A percentile compares a stretch with the other conserved stretches of the same genome.
These are phyloP conservation scores for Epichloe coenophiala DNA, from an alignment of 2,329 filamentous ascomycete genomes.

Conservation along the genomic window DNA sequence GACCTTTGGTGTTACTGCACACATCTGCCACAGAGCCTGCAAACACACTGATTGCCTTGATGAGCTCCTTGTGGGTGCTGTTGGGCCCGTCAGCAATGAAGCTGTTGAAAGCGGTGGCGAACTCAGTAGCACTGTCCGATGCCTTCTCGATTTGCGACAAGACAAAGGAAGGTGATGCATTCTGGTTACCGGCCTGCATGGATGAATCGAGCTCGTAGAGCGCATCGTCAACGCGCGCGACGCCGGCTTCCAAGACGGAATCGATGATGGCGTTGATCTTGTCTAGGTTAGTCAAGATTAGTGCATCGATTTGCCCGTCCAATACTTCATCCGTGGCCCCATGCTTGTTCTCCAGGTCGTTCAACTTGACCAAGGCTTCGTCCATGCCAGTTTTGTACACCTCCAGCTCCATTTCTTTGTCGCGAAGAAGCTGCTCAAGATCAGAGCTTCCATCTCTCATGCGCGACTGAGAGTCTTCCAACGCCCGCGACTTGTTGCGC, in stretches of 20 bases:
- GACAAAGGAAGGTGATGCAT: conserved; percentile 86
- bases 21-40: conserved; percentile 85
- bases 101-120: conserved; percentile 95
- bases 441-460: conserved; percentile 72
- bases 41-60: conserved; percentile 84
- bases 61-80: conserved; percentile 78
- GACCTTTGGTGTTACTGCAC: conserved; percentile 89
- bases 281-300: conserved; percentile 72
- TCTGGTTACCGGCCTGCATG: conserved; percentile 98
- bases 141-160: conserved; percentile 96
- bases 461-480: conserved; percentile 73
- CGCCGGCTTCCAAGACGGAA: conserved; percentile 84
- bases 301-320: conserved; percentile 80
- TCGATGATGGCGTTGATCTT: conserved; percentile 98
- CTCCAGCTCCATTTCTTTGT: conserved; percentile 96
- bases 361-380: conserved; percentile 82
- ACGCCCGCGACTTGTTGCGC: conserved; percentile 69
- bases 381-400: conserved; percentile 98
- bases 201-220: conserved; percentile 94
- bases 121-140: conserved; percentile 86
- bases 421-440: conserved; percentile 69
- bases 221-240: conserved; percentile 88
- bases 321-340: conserved; percentile 66
- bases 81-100: conserved; percentile 95
- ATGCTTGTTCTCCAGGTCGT: conserved; percentile 67